Percentiles rank a stretch among this genome's conserved stretches.
Conservation (phyloP, 805 yeast species). For the Wickerhamiella kurtzmanii region DNA sequence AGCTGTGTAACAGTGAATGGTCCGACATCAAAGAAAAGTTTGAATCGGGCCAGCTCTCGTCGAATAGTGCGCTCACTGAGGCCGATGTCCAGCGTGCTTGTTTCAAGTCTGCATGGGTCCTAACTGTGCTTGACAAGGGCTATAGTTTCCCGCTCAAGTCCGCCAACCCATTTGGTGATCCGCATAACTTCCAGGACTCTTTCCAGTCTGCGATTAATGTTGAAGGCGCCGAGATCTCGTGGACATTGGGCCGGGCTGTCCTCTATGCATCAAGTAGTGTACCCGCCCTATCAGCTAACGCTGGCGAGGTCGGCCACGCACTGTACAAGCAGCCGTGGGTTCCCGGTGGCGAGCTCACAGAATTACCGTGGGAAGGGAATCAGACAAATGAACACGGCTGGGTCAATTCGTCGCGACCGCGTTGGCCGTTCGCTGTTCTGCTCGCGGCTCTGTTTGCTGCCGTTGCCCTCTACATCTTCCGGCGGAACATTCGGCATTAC, state of each 20-base stretch:
- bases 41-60: conserved; percentile 39
- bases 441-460: not conserved
- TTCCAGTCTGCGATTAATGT: conserved; percentile 74
- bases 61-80: conserved; percentile 34
- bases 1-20: conserved; percentile 75
- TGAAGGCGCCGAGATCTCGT: conserved; percentile 75
- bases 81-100: conserved; percentile 62
- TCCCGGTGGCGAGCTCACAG: conserved; percentile 19
- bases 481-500: not conserved
- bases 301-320: conserved; percentile 16
- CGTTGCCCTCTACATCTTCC: not conserved
- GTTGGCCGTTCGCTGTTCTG: not conserved
- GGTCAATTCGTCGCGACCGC: not conserved
- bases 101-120: conserved; percentile 90
- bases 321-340: conserved; percentile 12
- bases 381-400: not conserved
- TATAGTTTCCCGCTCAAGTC: conserved; percentile 55
- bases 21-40: conserved; percentile 33
- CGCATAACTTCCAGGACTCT: conserved; percentile 32
- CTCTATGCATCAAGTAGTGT: conserved; percentile 69
- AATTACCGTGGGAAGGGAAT: not conserved
- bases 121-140: conserved; percentile 82
- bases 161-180: conserved; percentile 23
- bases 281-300: conserved; percentile 8
- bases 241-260: conserved; percentile 88